Evolutionary conservation across 805 yeast species (phyloP).

Genomic region (Schwanniomyces occidentalis): DNA sequence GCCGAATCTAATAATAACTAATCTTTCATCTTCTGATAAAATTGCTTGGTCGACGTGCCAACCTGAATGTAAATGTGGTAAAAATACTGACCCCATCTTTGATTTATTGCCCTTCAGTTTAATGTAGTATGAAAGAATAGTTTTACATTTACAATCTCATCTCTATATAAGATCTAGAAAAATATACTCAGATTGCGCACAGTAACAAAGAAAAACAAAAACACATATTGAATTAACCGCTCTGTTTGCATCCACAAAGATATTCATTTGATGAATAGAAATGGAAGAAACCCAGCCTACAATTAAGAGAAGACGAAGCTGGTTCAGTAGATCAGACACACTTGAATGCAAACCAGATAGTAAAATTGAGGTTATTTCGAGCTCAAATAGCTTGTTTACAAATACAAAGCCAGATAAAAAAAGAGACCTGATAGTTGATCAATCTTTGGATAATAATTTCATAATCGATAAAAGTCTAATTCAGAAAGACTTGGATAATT

Average conservation of each 20-base stretch:
- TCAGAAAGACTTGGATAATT: slow-evolving; percentile 3
- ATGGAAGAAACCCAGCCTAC: slow-evolving; percentile 3
- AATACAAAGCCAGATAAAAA: neutral
- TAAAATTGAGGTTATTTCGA: slow-evolving; percentile 1
- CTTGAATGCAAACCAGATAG: neutral
- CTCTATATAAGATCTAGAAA: neutral
- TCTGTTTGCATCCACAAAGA: slow-evolving; percentile 6
- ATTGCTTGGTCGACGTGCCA: slow-evolving; percentile 99
- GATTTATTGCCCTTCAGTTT: neutral
- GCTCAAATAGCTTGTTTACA: neutral
- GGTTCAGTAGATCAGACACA: slow-evolving; percentile 5
- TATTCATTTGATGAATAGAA: neutral
- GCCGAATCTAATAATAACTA: slow-evolving; percentile 90
- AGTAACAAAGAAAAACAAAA: neutral
- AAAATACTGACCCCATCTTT: slow-evolving; percentile 76
- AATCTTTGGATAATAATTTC: neutral
- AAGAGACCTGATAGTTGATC: neutral
- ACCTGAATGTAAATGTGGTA: slow-evolving; percentile 79
- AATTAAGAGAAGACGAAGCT: slow-evolving; percentile 6
- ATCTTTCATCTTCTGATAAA: slow-evolving; percentile 80
- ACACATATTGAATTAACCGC: neutral
- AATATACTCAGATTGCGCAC: slow-evolving; percentile 3
- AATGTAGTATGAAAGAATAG: no score
- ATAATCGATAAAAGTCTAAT: neutral
- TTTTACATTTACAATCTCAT: no score